phyloP scores from a whole-genome alignment of 1,139 yeast species.

The Candida sp. region DNA sequence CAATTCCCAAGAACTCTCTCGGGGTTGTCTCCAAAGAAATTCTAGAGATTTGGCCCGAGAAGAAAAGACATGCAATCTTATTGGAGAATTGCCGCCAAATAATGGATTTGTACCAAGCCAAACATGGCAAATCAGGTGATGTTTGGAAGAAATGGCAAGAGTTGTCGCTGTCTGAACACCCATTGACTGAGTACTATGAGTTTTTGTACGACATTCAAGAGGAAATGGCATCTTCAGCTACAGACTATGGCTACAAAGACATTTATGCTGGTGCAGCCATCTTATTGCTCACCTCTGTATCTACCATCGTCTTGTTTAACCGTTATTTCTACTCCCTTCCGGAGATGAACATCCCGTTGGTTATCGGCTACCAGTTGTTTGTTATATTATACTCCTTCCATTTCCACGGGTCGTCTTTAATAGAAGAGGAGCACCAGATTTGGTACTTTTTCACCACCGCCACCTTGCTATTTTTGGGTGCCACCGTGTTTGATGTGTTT shows the following conservation, averaged over 20 bases:
- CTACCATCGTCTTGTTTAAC: constrained; percentile 21
- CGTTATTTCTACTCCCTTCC: constrained; percentile 18
- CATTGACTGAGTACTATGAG: constrained; percentile 29
- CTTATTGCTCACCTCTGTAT: constrained; percentile 30
- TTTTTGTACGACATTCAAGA: constrained; percentile 58
- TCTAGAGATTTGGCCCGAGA: constrained; percentile 51
- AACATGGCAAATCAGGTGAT: constrained; percentile 20
- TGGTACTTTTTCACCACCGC: constrained; percentile 85
- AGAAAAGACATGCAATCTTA: constrained; percentile 44
- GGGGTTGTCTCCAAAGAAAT: constrained; percentile 72
- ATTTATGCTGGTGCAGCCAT: constrained; percentile 53
- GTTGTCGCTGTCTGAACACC: constrained; percentile 10
- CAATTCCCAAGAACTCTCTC: no score
- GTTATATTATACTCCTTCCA: constrained; percentile 55
- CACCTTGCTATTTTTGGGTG: constrained; percentile 19
- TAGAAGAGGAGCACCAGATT: constrained; percentile 97
- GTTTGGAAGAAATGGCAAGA: constrained; percentile 18
- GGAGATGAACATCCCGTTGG: constrained; percentile 17
- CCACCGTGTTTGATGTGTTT: constrained; percentile 14
- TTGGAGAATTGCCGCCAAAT: constrained; percentile 70
- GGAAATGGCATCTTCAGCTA: constrained; percentile 65
- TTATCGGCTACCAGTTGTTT: constrained; percentile 27
- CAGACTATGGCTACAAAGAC: constrained; percentile 66
- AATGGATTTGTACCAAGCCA: constrained; percentile 33
- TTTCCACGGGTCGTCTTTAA: constrained; percentile 87